These are phyloP conservation scores for Wickerhamiella nectarea DNA, from an alignment of 805 yeast genomes.

Conservation along the genomic window DNA sequence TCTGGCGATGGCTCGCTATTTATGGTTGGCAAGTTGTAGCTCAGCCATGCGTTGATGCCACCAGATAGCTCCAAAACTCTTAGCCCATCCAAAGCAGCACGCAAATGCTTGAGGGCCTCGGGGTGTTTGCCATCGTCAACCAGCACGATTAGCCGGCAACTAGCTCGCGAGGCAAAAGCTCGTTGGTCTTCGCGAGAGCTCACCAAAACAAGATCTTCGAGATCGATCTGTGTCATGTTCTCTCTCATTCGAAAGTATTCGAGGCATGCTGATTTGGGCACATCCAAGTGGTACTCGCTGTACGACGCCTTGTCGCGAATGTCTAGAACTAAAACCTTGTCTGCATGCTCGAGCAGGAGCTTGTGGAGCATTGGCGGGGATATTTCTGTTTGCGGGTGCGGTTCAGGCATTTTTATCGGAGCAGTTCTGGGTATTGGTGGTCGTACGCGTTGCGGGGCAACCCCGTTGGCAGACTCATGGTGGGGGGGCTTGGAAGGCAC, in stretches of 20 bases:
- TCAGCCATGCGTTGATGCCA: conserved; percentile 38
- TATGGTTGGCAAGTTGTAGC: neutral
- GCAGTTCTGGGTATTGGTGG: neutral
- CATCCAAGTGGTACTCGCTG: conserved; percentile 47
- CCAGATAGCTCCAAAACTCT: conserved; percentile 35
- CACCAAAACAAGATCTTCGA: conserved; percentile 47
- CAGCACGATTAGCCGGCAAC: conserved; percentile 50
- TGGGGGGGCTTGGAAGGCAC: neutral
- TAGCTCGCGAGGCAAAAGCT: conserved; percentile 39
- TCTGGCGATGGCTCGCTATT: conserved; percentile 1
- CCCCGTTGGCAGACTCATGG: neutral
- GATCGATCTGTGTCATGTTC: conserved; percentile 44
- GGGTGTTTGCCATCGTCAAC: conserved; percentile 35
- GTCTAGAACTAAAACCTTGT: conserved; percentile 49
- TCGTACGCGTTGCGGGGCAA: neutral
- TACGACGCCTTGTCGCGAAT: conserved; percentile 49
- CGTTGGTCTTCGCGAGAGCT: conserved; percentile 43
- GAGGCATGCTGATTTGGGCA: conserved; percentile 49
- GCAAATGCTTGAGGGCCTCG: conserved; percentile 11
- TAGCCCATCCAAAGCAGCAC: conserved; percentile 28
- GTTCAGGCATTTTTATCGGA: neutral
- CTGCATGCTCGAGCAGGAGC: conserved; percentile 1
- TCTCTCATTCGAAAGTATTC: conserved; percentile 53
- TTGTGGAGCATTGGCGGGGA: conserved; percentile 2
- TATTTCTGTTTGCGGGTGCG: neutral